Evolutionary conservation across 768 basidiomycete species (phyloP).

Genomic region (Lactarius quietus): DNA sequence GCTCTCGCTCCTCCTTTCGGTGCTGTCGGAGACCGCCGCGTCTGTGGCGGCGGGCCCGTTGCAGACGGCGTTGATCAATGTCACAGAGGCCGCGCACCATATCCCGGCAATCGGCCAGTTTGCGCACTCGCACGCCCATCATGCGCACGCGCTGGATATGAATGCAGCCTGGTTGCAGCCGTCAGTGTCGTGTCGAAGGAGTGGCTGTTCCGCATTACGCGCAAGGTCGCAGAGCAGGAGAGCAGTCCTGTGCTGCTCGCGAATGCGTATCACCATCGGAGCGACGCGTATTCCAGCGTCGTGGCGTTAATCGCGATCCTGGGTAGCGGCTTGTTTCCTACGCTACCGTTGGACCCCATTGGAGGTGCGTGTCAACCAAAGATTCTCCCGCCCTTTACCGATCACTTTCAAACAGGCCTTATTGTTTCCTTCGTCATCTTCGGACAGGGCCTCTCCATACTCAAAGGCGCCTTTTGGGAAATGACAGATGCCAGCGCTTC

Average conservation of each 20-base stretch:
- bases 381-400: neutral
- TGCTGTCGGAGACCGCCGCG: conserved; percentile 62
- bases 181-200: conserved; percentile 81
- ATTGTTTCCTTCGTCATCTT: conserved; percentile 89
- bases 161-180: conserved; percentile 98
- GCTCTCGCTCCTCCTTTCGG: conserved; percentile 73
- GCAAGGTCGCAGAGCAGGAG: conserved; percentile 86
- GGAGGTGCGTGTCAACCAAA: conserved; percentile 56
- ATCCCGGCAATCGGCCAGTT: conserved; percentile 41
- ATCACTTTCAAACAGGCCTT: conserved; percentile 47
- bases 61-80: conserved; percentile 57
- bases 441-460: conserved; percentile 65
- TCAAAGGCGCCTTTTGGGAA: conserved; percentile 71
- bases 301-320: conserved; percentile 93
- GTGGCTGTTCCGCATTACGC: conserved; percentile 88
- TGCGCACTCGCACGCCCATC: conserved; percentile 53
- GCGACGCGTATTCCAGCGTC: conserved; percentile 89
- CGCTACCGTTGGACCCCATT: conserved; percentile 87
- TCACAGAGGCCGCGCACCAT: conserved; percentile 53
- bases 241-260: conserved; percentile 87
- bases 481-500: conserved; percentile 75
- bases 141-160: conserved; percentile 65
- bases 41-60: conserved; percentile 60
- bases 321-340: conserved; percentile 81
- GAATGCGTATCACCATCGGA: conserved; percentile 98